Percentiles rank a stretch among this genome's conserved stretches.
These are phyloP conservation scores for Euphorbia schlechtendalii DNA, from an alignment of 441 rosid species.

Conservation along the genomic window DNA sequence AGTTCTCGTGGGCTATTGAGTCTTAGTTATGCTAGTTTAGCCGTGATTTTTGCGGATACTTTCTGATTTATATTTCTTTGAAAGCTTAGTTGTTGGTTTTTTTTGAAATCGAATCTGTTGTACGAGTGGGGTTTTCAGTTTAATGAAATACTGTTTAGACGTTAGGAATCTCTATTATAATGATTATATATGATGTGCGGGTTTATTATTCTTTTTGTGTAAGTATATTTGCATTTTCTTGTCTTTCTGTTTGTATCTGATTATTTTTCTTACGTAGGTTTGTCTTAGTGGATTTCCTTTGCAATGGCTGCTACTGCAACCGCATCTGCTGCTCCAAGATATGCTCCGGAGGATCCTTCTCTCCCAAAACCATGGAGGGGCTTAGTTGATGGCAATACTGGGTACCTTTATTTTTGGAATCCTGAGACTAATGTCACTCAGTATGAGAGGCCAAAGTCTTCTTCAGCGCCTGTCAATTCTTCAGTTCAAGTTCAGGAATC, in stretches of 20 bases:
- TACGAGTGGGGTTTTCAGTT: neutral
- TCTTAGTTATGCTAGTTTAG: neutral
- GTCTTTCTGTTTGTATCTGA: neutral
- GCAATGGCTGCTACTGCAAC: conserved; percentile 68
- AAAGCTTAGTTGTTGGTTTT: neutral
- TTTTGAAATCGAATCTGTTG: neutral
- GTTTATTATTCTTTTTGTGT: neutral
- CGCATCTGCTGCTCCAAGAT: conserved; percentile 50
- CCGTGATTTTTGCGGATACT: neutral
- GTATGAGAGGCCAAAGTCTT: conserved; percentile 60
- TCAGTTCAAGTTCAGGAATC: conserved; percentile 51
- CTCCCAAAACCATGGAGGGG: conserved; percentile 97
- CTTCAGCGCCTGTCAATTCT: conserved; percentile 39
- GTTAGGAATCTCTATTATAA: neutral
- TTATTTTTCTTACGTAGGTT: conserved; percentile 8
- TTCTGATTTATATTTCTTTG: neutral
- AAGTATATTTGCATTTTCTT: neutral
- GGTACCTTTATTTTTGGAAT: conserved; percentile 88
- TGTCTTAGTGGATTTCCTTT: conserved; percentile 8
- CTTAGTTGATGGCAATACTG: conserved; percentile 75
- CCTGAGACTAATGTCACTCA: conserved; percentile 89
- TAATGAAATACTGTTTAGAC: neutral
- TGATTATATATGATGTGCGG: neutral
- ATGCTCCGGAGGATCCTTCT: conserved; percentile 84
- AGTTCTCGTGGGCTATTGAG: neutral